Conservation (phyloP, 306 rosid genomes). For the Ormosia semicastrata region DNA sequence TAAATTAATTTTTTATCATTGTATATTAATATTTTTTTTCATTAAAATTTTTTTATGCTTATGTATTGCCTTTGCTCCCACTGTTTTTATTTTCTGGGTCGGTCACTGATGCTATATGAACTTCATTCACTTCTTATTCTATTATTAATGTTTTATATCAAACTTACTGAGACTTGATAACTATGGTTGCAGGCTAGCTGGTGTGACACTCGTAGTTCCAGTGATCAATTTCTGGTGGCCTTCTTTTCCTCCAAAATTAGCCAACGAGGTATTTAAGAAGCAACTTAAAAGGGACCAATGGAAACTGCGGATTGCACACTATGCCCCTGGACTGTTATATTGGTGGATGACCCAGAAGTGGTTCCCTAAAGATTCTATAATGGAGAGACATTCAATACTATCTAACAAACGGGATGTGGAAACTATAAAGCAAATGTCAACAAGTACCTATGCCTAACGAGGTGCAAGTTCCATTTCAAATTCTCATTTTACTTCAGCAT, state of each 20-base stretch:
- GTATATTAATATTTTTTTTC: too few relatives aligned
- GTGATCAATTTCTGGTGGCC: slow-evolving; percentile 47
- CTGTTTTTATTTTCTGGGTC: too few relatives aligned
- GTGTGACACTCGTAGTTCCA: slow-evolving; percentile 29
- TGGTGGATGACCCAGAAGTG: slow-evolving; percentile 47
- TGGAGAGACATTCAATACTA: slow-evolving; percentile 31
- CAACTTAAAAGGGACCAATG: slow-evolving; percentile 34
- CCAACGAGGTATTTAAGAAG: neutral
- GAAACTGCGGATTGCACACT: slow-evolving; percentile 35
- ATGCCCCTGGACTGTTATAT: slow-evolving; percentile 28
- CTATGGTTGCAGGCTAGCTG: slow-evolving; percentile 28
- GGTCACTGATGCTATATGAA: neutral
- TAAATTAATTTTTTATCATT: too few relatives aligned
- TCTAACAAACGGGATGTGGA: slow-evolving; percentile 31
- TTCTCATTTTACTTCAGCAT: neutral
- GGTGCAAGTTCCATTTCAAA: neutral
- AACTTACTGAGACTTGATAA: neutral
- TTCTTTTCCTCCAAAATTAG: slow-evolving; percentile 27
- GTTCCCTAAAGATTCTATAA: slow-evolving; percentile 32
- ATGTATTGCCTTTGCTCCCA: too few relatives aligned
- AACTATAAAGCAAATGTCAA: slow-evolving; percentile 28
- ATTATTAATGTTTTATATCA: neutral
- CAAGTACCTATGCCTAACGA: slow-evolving; percentile 21
- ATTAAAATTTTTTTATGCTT: too few relatives aligned
- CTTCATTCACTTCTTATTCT: neutral